Percentiles rank a stretch among this genome's conserved stretches.
Conservation (phyloP, 441 rosid species). For the Biscutella laevigata region DNA sequence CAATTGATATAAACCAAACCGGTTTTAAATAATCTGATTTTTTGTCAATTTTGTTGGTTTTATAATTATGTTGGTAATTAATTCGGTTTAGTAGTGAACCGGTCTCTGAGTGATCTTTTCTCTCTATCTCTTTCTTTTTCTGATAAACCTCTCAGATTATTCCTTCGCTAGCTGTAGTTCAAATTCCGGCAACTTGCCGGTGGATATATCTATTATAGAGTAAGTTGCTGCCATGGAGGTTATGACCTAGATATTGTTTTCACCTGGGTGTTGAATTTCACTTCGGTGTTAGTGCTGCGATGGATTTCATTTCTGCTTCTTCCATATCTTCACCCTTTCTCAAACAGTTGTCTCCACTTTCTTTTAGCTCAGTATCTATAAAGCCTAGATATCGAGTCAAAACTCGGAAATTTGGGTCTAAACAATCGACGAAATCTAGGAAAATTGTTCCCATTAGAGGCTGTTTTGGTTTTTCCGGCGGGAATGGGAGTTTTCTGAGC, state of each 20-base stretch:
- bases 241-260: neutral
- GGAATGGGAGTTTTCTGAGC: constrained; percentile 18
- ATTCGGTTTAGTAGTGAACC: constrained; percentile 17
- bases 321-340: constrained; percentile 23
- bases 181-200: constrained; percentile 10
- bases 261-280: neutral
- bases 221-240: constrained; percentile 6
- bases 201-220: neutral
- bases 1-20: too few relatives aligned
- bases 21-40: too few relatives aligned
- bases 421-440: neutral
- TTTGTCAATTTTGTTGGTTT: too few relatives aligned
- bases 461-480: constrained; percentile 22
- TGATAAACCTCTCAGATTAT: constrained; percentile 20
- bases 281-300: constrained; percentile 19
- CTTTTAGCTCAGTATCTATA: constrained; percentile 14
- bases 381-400: constrained; percentile 28
- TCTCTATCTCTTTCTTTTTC: constrained; percentile 16
- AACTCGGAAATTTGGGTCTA: constrained; percentile 20
- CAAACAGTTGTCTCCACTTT: constrained; percentile 32
- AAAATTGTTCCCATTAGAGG: constrained; percentile 22
- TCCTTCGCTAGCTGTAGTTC: neutral
- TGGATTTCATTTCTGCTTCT: constrained; percentile 48
- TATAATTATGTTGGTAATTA: too few relatives aligned
- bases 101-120: neutral